Percentiles rank a stretch among this genome's conserved stretches.
These are phyloP conservation scores for Paulownia fortunei DNA, from an alignment of 257 asterid species.

Conservation along the genomic window DNA sequence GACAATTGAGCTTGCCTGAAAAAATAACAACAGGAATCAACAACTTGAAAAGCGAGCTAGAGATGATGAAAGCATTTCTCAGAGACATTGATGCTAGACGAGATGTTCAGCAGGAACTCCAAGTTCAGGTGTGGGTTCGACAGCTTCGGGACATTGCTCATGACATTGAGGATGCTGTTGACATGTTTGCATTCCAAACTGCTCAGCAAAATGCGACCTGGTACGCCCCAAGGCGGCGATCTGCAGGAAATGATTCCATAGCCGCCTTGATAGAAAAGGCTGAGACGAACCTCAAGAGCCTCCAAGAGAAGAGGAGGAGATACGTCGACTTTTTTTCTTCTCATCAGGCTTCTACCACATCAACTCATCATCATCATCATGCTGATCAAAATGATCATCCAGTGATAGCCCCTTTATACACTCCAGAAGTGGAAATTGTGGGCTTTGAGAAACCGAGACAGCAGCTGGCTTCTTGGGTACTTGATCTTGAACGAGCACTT, in stretches of 20 bases:
- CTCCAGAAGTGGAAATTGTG: conserved; percentile 23
- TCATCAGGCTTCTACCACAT: neutral
- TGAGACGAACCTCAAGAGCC: neutral
- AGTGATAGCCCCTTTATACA: neutral
- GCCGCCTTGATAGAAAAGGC: neutral
- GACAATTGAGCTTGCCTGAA: neutral
- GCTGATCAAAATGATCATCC: too few species aligned
- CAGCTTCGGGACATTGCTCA: neutral
- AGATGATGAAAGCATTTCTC: neutral
- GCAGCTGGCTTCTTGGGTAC: conserved; percentile 15
- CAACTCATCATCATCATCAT: neutral
- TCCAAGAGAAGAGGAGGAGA: neutral
- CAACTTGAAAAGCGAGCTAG: neutral
- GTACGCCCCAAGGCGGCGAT: neutral
- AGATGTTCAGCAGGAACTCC: neutral
- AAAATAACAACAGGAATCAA: neutral
- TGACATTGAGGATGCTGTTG: neutral
- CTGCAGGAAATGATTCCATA: neutral
- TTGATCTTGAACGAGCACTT: neutral
- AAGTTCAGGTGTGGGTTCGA: neutral
- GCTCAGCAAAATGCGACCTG: neutral
- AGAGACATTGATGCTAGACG: neutral
- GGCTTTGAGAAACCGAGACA: conserved; percentile 18
- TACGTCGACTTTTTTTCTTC: neutral
- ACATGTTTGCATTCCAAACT: neutral